Conservation (phyloP, 805 yeast species). For the Metschnikowia santaceciliae region DNA sequence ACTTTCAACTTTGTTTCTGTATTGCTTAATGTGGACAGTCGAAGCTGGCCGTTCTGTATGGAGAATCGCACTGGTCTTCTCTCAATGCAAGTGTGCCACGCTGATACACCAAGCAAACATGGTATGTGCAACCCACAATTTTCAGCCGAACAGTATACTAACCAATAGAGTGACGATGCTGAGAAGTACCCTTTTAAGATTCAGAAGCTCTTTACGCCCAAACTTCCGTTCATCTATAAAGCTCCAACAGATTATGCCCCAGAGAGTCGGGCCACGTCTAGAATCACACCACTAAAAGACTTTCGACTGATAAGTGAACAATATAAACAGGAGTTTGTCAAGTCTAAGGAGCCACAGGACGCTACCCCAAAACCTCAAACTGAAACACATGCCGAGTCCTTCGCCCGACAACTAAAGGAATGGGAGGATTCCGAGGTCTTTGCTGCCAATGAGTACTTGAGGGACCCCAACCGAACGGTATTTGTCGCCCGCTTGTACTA, state of each 20-base stretch:
- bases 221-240: constrained; percentile 50
- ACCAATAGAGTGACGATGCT: constrained; percentile 15
- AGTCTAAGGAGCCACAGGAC: background rate
- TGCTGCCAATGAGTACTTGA: constrained; percentile 13
- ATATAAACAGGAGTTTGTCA: constrained; percentile 26
- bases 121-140: background rate
- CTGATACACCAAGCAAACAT: background rate
- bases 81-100: background rate
- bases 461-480: constrained; percentile 74
- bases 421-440: constrained; percentile 20
- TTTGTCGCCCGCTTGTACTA: constrained; percentile 75
- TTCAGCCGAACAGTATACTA: constrained; percentile 6
- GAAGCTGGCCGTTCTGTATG: background rate
- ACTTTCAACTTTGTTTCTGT: background rate
- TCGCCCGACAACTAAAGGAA: constrained; percentile 16
- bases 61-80: background rate
- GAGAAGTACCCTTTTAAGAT: constrained; percentile 39
- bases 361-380: background rate
- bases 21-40: background rate
- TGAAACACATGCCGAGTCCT: constrained; percentile 9
- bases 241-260: constrained; percentile 49
- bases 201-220: constrained; percentile 52
- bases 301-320: constrained; percentile 22
- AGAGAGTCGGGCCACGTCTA: constrained; percentile 43
- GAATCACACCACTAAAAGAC: constrained; percentile 44